Conservation (phyloP, 495 filamentous ascomycete species). For the Xylaria venustula region DNA sequence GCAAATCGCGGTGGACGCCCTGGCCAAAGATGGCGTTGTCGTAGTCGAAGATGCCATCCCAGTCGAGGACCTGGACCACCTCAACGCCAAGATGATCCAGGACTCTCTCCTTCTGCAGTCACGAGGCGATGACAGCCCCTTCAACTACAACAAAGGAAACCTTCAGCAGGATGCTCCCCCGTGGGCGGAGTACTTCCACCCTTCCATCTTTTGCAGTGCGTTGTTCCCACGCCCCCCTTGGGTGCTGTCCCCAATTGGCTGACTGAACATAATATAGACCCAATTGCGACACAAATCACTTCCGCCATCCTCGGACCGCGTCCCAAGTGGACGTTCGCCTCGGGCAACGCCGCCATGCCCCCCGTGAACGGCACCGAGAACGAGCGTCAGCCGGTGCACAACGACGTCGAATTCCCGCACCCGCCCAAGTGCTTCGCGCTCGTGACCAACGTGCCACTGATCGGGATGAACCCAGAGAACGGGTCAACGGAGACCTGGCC, state of each 20-base stretch:
- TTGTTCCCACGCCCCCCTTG: not conserved
- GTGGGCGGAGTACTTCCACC: constrained; percentile 38
- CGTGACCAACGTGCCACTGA: constrained; percentile 55
- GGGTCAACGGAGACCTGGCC: constrained; percentile 62
- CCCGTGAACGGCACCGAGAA: constrained; percentile 35
- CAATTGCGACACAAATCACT: constrained; percentile 50
- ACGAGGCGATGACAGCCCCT: constrained; percentile 43
- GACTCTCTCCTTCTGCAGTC: constrained; percentile 45
- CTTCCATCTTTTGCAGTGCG: constrained; percentile 43
- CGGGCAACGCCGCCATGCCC: constrained; percentile 54
- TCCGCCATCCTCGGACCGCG: constrained; percentile 48
- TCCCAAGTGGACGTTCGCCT: constrained; percentile 50
- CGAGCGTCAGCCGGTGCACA: constrained; percentile 52
- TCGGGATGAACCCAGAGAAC: constrained; percentile 53
- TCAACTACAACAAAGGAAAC: constrained; percentile 56
- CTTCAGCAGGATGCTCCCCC: constrained; percentile 56
- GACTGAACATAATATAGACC: constrained; percentile 29
- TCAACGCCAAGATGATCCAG: constrained; percentile 52
- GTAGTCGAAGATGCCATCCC: constrained; percentile 53
- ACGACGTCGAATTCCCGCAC: constrained; percentile 58
- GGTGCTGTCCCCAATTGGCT: not conserved
- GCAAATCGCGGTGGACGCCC: constrained; percentile 47
- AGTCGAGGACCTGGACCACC: constrained; percentile 38
- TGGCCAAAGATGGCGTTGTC: constrained; percentile 57
- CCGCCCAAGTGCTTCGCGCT: constrained; percentile 53